Evolutionary conservation across 768 basidiomycete genomes (phyloP), one percentile per base, ranked within the genome.

Genomic region (Trametes coccinea): DNA sequence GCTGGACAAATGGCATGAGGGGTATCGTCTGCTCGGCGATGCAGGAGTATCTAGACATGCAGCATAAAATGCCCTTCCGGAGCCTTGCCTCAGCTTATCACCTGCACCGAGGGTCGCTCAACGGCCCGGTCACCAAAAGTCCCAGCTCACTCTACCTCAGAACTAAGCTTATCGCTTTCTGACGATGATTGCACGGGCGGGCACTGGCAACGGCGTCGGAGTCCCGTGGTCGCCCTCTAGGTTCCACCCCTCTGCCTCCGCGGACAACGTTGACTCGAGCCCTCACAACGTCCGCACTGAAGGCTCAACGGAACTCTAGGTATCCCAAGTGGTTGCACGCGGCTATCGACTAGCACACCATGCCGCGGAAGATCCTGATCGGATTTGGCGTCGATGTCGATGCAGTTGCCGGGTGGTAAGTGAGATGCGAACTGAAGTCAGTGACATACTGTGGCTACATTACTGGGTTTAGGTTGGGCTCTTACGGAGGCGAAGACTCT

Each of bases 351-450:
- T 22, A 22, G 22, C 22, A 16, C 41, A 43, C 41, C 14, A 86
- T 86, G 85, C 76, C 81, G 52, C 78, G 84, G 49, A 84, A 79
- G 56, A 79, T 84, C 22, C 77, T 87, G 16, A 75, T 86, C 37
- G 78, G 83, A 14, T 85, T 87, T 69, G 88, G 87, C 29, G 85
- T 89, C 8, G 88, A 92, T 62, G 87, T 91, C 2, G 89, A 92
- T 59, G 88, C 88, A 2, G 89, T 90, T 3, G 82, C 88, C 16
- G 89, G 89, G 66, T 91, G 89, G 88, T 84, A 70, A 59, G 75
- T 67, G 31, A 22, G 22, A 22, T 22, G 22, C 22, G 22, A 22
- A 22, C 22, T 22, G 22, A 22, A 22, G 22, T 22, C 22, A 22
- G 22, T 22, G 22, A 22, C 22, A 22, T 22, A 22, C 22, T 22